These are phyloP conservation scores for Auxenochlorella pyrenoidosa DNA, from an alignment of 139 green algal genomes.

Conservation along the genomic window DNA sequence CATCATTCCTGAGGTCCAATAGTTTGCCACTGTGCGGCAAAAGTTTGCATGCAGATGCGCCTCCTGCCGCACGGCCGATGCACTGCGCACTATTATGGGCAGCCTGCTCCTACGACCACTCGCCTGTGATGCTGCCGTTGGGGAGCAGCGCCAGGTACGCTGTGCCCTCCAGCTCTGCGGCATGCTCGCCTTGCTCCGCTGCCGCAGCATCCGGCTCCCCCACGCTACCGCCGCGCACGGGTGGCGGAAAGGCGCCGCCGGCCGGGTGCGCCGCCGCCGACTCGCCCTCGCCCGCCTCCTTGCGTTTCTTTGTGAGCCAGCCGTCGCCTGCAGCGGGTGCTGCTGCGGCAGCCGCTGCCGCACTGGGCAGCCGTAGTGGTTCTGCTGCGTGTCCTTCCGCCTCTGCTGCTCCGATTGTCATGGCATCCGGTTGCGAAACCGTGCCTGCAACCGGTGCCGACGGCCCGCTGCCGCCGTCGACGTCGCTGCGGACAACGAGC, in stretches of 20 bases:
- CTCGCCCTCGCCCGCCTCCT: not conserved
- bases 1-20: too few relatives aligned
- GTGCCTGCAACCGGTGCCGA: not conserved
- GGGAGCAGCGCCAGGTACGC: constrained; percentile 28
- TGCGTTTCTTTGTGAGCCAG: constrained; percentile 27
- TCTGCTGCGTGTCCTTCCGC: not conserved
- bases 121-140: constrained; percentile 22
- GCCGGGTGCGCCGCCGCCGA: not conserved
- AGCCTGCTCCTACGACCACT: not conserved
- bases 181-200: not conserved
- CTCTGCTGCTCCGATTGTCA: not conserved
- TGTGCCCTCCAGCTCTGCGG: constrained; percentile 4
- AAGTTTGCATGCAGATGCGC: not conserved
- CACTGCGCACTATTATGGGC: not conserved
- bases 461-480: not conserved
- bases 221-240: not conserved
- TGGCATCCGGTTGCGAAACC: not conserved
- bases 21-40: too few relatives aligned
- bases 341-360: not conserved
- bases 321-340: not conserved
- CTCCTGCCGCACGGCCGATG: not conserved
- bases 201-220: not conserved
- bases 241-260: not conserved
- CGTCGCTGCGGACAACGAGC: not conserved
- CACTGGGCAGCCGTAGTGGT: too few relatives aligned